These are phyloP conservation scores for Penicillium griseofulvum DNA, from an alignment of 2,329 filamentous ascomycete species.

Conservation along the genomic window DNA sequence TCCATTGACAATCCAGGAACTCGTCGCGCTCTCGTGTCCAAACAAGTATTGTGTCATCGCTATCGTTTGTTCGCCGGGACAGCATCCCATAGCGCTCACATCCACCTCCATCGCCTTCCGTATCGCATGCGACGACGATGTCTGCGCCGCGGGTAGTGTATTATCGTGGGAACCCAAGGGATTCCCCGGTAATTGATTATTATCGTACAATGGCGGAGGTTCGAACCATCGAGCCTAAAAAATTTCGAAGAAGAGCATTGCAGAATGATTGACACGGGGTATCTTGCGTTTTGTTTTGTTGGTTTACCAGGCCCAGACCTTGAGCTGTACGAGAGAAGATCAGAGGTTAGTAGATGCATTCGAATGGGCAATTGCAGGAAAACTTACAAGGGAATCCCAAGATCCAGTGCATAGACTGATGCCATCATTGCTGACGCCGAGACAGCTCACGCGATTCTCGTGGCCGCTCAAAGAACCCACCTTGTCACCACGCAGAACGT, in stretches of 20 bases:
- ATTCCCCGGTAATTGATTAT: slow-evolving; percentile 39
- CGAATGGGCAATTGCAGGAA: neutral
- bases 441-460: slow-evolving; percentile 97
- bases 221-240: slow-evolving; percentile 33
- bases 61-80: slow-evolving; percentile 26
- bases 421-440: slow-evolving; percentile 97
- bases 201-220: slow-evolving; percentile 46
- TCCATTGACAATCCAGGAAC: slow-evolving; percentile 10
- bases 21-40: slow-evolving; percentile 19
- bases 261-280: slow-evolving; percentile 37
- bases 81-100: slow-evolving; percentile 16
- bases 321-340: slow-evolving; percentile 57
- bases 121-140: slow-evolving; percentile 23
- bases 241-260: slow-evolving; percentile 38
- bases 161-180: slow-evolving; percentile 29
- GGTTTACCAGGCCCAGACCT: slow-evolving; percentile 78
- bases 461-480: slow-evolving; percentile 95
- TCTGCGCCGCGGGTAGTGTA: slow-evolving; percentile 27
- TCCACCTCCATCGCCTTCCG: slow-evolving; percentile 23
- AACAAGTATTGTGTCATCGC: slow-evolving; percentile 26
- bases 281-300: slow-evolving; percentile 31
- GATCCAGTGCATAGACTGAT: slow-evolving; percentile 99
- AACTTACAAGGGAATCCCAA: slow-evolving; percentile 95
- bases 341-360: slow-evolving; percentile 6
- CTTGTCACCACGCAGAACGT: slow-evolving; percentile 92